Evolutionary conservation across 768 basidiomycete genomes (phyloP), one percentile per base, ranked within the genome.

Genomic region (Grammothele lineata): DNA sequence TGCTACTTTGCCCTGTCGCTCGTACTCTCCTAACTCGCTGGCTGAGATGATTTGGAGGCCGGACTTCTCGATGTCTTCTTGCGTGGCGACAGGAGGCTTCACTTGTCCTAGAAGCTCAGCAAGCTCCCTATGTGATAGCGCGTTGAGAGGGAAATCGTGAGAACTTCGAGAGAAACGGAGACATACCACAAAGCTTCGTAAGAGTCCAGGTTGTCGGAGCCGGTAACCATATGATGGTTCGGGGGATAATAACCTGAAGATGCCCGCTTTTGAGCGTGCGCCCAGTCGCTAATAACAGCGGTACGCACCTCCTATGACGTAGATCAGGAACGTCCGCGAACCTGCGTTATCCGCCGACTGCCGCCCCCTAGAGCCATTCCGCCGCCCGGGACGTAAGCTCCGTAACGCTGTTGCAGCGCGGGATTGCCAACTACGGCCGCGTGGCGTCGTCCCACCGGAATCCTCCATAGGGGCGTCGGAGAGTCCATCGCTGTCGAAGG

Each of bases 221-320:
- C 87, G n/a, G 83, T 85, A 35, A 95, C 81, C 52, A 97, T 85
- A 41, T 81, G 87, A 62, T 95, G 92, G 57, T 89, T 83, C 12
- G 87, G 85, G 1, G 92, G 90, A 62, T 95, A 96, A 59, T 92
- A 91, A n/a, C 92, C 92, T 87, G 51, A 17, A n/a, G 32, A 36
- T 5, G 6, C 15, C 8, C 12, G 19, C n/a, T 1, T 17, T 17
- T 27, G 8, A 47, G n/a, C n/a, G n/a, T n/a, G n/a, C n/a, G n/a
- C 18, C 12, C 10, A 17, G 19, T n/a, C 14, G 23, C 19, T 9
- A 15, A 24, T 5, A 18, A 11, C 47, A 27, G 14, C 23, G 9
- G 38, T 25, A 64, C 75, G 40, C 51, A 80, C 86, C 87, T 41
- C 88, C 87, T 61, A 91, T 88, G 50, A 94, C 91, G 67, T 91